Base-by-base conservation (phyloP, 2,329 filamentous ascomycete genomes). In the Cryphonectria carpinicola region DNA sequence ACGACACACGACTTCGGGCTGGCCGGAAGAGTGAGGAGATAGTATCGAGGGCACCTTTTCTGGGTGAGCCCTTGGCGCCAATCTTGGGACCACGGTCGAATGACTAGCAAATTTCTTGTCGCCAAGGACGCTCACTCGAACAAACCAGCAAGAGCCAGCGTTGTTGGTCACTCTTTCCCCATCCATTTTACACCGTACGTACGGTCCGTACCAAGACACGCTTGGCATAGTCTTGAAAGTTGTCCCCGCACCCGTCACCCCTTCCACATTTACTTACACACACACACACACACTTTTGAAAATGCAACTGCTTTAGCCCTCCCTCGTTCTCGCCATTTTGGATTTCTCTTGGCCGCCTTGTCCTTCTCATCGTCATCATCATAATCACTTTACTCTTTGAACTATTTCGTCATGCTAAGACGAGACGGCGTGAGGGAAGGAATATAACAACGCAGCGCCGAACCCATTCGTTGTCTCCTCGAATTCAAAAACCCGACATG, bases 301-400 rank as follows among this genome's bases (percentile, higher is more conserved):
- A 61, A 52, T 41, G 58, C 67, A 32, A 58, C n/a, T 43, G 56
- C 64, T 49, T n/a, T 58, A 58, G 58, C 35, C 60, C 46, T 41
- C 46, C 60, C 58, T 41, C 46, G 37, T 46, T 58, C 58, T 73
- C 66, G 70, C 66, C 65, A 49, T 54, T 58, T 52, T 66, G 17
- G 64, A 43, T 22, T 46, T 49, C 60, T 60, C 68, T 67, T 65
- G 46, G 43, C 62, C 64, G 35, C 58, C 70, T 68, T 68, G 61
- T 66, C 60, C 35, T 66, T 54, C 41, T 49, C 41, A 19, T 41
- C 46, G 25, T 17, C 35, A 6, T 49, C 43, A 28, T 65, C 37
- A 65, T 56, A 39, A 62, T 43, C 54, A 22, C 54, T 35, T 35
- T 1, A 19, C 46, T 49, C 46, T 58, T 32, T 28, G 32, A 6